Evolutionary conservation across 2,329 filamentous ascomycete genomes (phyloP).

Genomic region (Verticillium nonalfalfae): DNA sequence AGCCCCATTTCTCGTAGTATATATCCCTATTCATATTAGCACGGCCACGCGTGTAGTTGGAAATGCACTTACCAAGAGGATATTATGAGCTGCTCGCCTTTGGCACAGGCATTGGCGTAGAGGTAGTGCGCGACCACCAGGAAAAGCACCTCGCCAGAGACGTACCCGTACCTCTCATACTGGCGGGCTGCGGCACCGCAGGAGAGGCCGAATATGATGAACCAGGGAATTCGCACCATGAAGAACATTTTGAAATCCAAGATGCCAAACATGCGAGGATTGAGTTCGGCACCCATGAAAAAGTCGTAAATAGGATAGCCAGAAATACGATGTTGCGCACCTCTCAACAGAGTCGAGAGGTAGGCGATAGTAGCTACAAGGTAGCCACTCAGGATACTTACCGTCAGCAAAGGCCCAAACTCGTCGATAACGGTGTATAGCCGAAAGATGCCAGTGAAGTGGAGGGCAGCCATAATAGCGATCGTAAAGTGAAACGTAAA

Average conservation of each 20-base stretch:
- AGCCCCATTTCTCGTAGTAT: constrained; percentile 95
- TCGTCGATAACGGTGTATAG: constrained; percentile 91
- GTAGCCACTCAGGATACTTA: constrained; percentile 88
- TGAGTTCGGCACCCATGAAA: constrained; percentile 88
- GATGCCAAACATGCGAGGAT: constrained; percentile 78
- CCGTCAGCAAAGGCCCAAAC: constrained; percentile 87
- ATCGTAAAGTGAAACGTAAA: constrained; percentile 85
- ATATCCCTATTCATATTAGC: constrained; percentile 38
- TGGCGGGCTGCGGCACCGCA: constrained; percentile 74
- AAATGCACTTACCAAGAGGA: constrained; percentile 54
- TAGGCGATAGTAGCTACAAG: constrained; percentile 79
- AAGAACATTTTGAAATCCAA: constrained; percentile 97
- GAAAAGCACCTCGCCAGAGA: constrained; percentile 79
- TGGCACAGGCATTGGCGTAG: constrained; percentile 87
- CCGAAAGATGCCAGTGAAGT: constrained; percentile 79
- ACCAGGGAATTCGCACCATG: constrained; percentile 89
- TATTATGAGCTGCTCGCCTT: constrained; percentile 86
- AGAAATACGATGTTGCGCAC: constrained; percentile 88
- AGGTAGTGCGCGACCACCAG: constrained; percentile 85
- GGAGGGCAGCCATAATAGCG: constrained; percentile 60
- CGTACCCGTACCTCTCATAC: constrained; percentile 78
- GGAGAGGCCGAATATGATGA: constrained; percentile 74
- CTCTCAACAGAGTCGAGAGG: constrained; percentile 72
- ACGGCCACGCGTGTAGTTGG: no score
- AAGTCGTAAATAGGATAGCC: constrained; percentile 82